Base-by-base conservation (phyloP, 2,329 filamentous ascomycete species). In the Exophiala aquamarina region DNA sequence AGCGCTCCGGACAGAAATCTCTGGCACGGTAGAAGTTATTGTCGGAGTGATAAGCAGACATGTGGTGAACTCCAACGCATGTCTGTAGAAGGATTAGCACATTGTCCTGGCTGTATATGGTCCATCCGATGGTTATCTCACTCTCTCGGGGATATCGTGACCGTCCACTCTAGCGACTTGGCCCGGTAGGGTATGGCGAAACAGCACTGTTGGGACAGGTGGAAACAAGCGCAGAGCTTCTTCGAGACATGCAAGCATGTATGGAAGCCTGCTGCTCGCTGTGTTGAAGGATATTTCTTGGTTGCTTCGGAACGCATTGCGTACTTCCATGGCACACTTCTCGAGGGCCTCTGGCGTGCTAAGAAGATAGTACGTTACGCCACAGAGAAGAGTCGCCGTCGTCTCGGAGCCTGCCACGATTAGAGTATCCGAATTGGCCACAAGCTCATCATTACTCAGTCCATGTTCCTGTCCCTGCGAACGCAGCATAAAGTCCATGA, bases 161-260 rank as follows among this genome's bases (percentile, higher is more conserved):
- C n/a, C 13, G 17, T 34, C 32, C 8, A 5, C 17, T 14, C 6
- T 14, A n/a, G 14, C 6, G 5, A 14, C 7, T 14, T 6, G 6
- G 6, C 32, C n/a, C 17, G 32, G 6, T n/a, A 34, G 5, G 14
- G 32, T 14, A 34, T 14, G 6, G n/a, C 5, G 32, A 34, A 18
- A n/a, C n/a, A 9, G n/a, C 28, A 9, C 28, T 31, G 28, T 31
- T 4, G 63, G 60, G 1, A 70, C 67, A 0, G 71, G 65, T 3
- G 74, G 71, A 3, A 68, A 67, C 38, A 75, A 60, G 15, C 75
- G 68, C 49, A 76, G 59, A 0, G 69, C 59, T 55, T 78, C 73
- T 32, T 76, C 66, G 20, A 77, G 66, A 46, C 66, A 68, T 3
- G 72, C 74, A 3, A 65, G 63, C 2, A 77, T 59, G 49, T 74